Evolutionary conservation across 345 rosid genomes (phyloP), one percentile per base, ranked within the genome.

Genomic region (Salix suchowensis): DNA sequence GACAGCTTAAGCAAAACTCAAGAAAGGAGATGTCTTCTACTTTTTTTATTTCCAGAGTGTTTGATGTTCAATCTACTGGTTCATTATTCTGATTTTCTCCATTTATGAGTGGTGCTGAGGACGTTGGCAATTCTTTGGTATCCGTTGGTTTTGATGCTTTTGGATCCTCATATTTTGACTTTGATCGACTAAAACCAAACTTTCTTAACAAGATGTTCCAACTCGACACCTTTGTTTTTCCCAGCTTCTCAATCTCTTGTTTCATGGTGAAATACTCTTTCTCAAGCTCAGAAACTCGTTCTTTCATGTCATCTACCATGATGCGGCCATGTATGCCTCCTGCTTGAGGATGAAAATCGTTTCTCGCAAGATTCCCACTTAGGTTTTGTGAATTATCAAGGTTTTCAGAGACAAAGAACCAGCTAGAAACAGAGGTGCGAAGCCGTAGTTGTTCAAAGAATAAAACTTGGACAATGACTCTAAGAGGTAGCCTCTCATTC

Each of bases 381-480:
- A 77, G 82, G 76, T 89, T 83, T 28, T 73, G 87, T 0, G 89
- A 74, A 77, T 81, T 79, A 1, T 86, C 89, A 2, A 86, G 78
- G 85, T 81, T 86, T 69, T 92, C 94, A 4, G 97, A 86, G 52
- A 84, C 97, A 10, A 77, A 86, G 68, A 88, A 83, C 95, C 94
- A 88, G 28, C 91, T 92, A 4, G 92, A 79, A 55, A 92, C 66
- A 1, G 95, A 92, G 76, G 94, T 92, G 10, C 97, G 83, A 7
- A 94, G 97, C 72, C 94, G 79, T 66, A 94, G 89, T 81, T 94
- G 98, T 79, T 94, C 98, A 67, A 90, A 91, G 93, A 94, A 94
- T 70, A 92, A 70, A 71, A 92, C 93, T 87, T 94, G 98, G 70
- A 94, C 93, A 11, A 93, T 88, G 64, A 92, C 94, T 74, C 97